These are phyloP conservation scores for Populus hybrid DNA, from an alignment of 441 rosid species.

Conservation along the genomic window DNA sequence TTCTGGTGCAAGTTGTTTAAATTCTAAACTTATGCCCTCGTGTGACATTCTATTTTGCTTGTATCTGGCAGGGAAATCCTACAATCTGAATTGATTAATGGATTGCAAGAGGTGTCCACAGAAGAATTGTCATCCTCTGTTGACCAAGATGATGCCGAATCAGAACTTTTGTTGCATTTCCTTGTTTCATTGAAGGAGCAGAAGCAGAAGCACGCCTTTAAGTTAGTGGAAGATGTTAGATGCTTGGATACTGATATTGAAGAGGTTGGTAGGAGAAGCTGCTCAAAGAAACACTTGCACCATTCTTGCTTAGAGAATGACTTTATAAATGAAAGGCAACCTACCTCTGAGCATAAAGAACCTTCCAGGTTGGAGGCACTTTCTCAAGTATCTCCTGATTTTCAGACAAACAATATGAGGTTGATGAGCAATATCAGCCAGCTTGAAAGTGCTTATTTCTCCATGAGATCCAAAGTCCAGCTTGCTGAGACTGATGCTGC, in stretches of 20 bases:
- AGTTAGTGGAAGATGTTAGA: conserved; percentile 56
- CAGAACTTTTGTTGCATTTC: conserved; percentile 79
- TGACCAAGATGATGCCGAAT: conserved; percentile 73
- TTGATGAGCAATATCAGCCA: conserved; percentile 57
- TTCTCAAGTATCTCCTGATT: conserved; percentile 33
- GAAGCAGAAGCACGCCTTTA: conserved; percentile 64
- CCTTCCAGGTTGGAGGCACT: conserved; percentile 30
- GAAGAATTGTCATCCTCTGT: conserved; percentile 61
- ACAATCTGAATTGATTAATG: conserved; percentile 76
- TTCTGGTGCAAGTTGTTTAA: conserved; percentile 11
- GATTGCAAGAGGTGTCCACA: conserved; percentile 50
- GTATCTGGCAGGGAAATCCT: conserved; percentile 74
- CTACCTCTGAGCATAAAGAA: conserved; percentile 19
- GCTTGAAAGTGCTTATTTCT: conserved; percentile 90
- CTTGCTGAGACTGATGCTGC: conserved; percentile 43
- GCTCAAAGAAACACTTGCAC: conserved; percentile 27
- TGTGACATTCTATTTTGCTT: conserved; percentile 15
- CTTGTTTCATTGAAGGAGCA: conserved; percentile 62
- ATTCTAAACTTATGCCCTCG: neutral
- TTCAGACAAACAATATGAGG: conserved; percentile 44
- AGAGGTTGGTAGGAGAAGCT: conserved; percentile 68
- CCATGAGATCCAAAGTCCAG: conserved; percentile 63
- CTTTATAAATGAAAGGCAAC: conserved; percentile 21
- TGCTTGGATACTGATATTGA: conserved; percentile 69
- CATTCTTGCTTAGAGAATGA: conserved; percentile 15